Base-by-base conservation (phyloP, 2,329 filamentous ascomycete species). In the Trichothecium roseum region DNA sequence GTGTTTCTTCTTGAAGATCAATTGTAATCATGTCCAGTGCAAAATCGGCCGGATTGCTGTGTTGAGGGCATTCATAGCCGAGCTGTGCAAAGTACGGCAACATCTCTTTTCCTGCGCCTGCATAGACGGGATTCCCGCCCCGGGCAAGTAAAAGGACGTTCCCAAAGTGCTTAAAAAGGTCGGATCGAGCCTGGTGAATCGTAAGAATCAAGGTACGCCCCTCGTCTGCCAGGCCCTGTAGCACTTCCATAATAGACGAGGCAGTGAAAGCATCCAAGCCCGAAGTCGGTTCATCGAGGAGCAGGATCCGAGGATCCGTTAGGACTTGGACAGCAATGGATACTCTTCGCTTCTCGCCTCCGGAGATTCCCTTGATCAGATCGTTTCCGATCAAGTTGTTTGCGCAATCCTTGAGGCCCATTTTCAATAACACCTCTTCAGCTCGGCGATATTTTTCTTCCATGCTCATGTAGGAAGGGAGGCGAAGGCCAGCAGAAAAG, bases 221-320 rank as follows among this genome's bases (percentile, higher is more conserved):
- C 56, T 87, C 82, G 16, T 74, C 71, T 1, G 82, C 81, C 3
- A 88, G 63, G 2, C 77, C 77, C 17, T 73, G 68, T 1, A 87
- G 66, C 3, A 87, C 80, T 40, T 84, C 79, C 56, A 85, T 75
- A 42, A 87, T 85, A 1, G 81, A 86, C 36, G 70, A 75, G 2
- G 83, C 82, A 0, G 82, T 87, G 46, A 87, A 87, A 0, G 82
- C 81, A 48, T 88, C 84, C 0, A 87, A 59, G 0, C 84, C 83
- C 4, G 78, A 84, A 0, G 83, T 81, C 0, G 84, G 83, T 45
- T 88, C 83, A 40, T 88, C 83, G 0, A 88, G 68, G 0, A 88
- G 62, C 2, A 88, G 57, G 3, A 88, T 70, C 2, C 76, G 73
- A 2, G 83, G 83, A 40, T 86, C 80, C 0, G 81, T 87, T 9